A percentile compares a stretch with the other conserved stretches of the same genome.
These are phyloP conservation scores for Exophiala viscosa DNA, from an alignment of 2,329 filamentous ascomycete species.

Conservation along the genomic window DNA sequence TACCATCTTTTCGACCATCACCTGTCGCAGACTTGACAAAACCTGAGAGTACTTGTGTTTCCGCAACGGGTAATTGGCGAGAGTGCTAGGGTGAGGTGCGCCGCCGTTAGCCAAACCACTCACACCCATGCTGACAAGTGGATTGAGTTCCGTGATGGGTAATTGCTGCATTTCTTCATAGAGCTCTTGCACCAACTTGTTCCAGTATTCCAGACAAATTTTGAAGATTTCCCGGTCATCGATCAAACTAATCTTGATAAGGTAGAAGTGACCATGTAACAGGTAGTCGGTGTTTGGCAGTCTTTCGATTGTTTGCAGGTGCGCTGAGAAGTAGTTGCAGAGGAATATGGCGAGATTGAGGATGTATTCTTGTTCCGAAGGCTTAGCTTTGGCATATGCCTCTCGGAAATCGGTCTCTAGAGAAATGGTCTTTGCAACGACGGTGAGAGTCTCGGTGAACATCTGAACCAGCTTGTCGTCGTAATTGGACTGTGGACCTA, in stretches of 20 bases:
- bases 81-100: constrained; percentile 76
- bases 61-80: constrained; percentile 85
- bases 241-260: constrained; percentile 97
- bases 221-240: constrained; percentile 99
- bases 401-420: constrained; percentile 83
- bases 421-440: constrained; percentile 89
- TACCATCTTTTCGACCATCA: constrained; percentile 99
- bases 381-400: constrained; percentile 88
- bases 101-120: constrained; percentile 70
- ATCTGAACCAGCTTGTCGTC: constrained; percentile 95
- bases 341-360: constrained; percentile 95
- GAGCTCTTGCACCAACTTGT: constrained; percentile 93
- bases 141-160: constrained; percentile 88
- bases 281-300: constrained; percentile 93
- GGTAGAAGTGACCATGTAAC: constrained; percentile 93
- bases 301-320: constrained; percentile 90
- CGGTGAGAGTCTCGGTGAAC: constrained; percentile 95
- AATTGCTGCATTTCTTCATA: constrained; percentile 99
- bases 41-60: constrained; percentile 98
- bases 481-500: constrained; percentile 70
- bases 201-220: constrained; percentile 98
- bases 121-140: constrained; percentile 74
- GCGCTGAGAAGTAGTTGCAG: constrained; percentile 94
- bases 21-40: constrained; percentile 84
- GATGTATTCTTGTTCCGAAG: constrained; percentile 93